Base-by-base conservation (phyloP, 164 flowering plant genomes). In the Malania oleifera region DNA sequence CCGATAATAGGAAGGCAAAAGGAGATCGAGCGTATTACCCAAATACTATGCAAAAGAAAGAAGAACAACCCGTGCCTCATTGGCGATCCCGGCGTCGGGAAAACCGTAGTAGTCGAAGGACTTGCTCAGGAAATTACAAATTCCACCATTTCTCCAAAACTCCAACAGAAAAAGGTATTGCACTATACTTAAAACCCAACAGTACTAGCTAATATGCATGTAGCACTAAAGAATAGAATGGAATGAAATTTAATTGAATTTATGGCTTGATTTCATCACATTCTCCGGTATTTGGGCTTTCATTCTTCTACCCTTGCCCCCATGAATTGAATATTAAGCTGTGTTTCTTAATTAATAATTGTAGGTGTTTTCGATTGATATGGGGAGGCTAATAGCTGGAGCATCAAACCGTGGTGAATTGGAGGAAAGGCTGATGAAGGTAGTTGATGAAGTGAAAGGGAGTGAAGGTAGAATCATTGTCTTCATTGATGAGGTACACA, bases 401-500 rank as follows among this genome's bases (percentile, higher is more conserved):
- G 29, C 70, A 43, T 8, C 27, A 25, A 20, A 40, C 18, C 52
- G 62, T 49, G 70, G 70, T 24, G 46, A 56, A 15, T 62, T 67
- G 7, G 70, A 67, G 54, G 40, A 52, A 25, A 50, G 66, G 37
- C 19, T 67, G n/a, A 49, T 24, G 17, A 51, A 56, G 7, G 12
- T 67, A 9, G 25, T 67, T 15, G 66, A 61, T 4, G 66, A 61
- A 35, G 49, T 61, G 8, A 61, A 34, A 26, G 25, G 25, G 25
- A 52, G 53, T 5, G 52, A 56, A 19, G 62, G 40, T 0, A 6
- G 7, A 7, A 52, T 55, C 1, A 61, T 67, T 39, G 54, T 68
- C 13, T 62, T 68, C 54, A 68, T 68, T 9, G 71, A 68, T 35
- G 71, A 68, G 50, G 15, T 63, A 1, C 71, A 68, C 34, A 63